Evolutionary conservation across 331 rosid genomes (phyloP).

Genomic region (Acacia concinna): DNA sequence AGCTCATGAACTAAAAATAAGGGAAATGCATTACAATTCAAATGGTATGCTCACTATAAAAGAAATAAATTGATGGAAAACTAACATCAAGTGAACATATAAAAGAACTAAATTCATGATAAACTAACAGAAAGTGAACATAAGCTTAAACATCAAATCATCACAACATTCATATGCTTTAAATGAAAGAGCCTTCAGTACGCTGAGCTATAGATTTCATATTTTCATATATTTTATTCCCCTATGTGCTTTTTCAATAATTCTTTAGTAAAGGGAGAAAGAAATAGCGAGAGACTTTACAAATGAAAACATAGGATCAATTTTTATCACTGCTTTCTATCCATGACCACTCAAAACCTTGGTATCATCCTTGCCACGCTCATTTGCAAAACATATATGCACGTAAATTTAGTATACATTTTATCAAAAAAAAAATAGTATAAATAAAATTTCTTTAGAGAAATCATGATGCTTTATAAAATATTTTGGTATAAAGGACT

Average conservation of each 20-base stretch:
- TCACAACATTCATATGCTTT: not conserved
- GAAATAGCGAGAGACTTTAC: not conserved
- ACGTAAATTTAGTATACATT: not conserved
- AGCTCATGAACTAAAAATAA: not conserved
- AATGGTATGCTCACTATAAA: not conserved
- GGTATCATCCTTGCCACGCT: not conserved
- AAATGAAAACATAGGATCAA: not conserved
- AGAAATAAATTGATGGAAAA: not conserved
- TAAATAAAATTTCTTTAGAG: not conserved
- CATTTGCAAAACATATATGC: not conserved
- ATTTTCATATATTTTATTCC: not conserved
- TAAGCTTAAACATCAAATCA: not conserved
- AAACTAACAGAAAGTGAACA: not conserved
- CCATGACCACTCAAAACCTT: not conserved
- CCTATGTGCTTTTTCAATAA: not conserved
- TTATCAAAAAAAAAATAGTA: too few species aligned
- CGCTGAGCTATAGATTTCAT: not conserved
- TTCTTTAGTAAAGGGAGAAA: not conserved
- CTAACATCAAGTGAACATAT: not conserved
- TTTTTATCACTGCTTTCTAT: not conserved
- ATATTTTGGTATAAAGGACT: not conserved
- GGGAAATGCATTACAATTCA: not conserved
- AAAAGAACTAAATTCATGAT: too few species aligned
- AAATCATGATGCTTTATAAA: not conserved
- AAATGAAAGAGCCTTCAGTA: not conserved